phyloP scores from a whole-genome alignment of 1,139 yeast species.

The Lizanozyma gosingica region DNA sequence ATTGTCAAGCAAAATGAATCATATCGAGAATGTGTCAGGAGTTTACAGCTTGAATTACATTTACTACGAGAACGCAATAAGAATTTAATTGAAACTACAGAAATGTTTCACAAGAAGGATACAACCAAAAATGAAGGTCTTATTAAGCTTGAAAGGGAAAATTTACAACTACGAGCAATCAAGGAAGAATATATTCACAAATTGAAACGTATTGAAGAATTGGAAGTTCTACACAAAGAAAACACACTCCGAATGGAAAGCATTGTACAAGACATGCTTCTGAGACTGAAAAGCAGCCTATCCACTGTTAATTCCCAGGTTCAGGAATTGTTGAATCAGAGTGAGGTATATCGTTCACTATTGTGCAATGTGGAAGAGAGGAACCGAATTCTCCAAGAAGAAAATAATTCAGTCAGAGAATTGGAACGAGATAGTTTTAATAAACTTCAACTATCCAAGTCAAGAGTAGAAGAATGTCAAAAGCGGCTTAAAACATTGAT shows the following conservation, averaged over 20 bases:
- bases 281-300: neutral
- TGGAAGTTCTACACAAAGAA: neutral
- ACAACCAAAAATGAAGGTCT: neutral
- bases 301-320: neutral
- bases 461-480: neutral
- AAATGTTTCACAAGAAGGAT: neutral
- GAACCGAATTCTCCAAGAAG: neutral
- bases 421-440: neutral
- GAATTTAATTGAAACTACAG: neutral
- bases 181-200: neutral
- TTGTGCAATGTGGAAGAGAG: neutral
- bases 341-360: neutral
- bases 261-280: neutral
- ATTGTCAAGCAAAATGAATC: neutral
- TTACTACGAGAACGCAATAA: neutral
- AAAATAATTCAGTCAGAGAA: neutral
- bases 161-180: neutral
- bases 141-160: neutral
- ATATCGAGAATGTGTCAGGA: neutral
- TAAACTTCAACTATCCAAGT: neutral
- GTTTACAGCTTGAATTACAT: neutral
- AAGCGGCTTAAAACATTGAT: neutral
- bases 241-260: neutral
- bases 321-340: neutral
- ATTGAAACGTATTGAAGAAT: neutral